A percentile compares a stretch with the other conserved stretches of the same genome.
Evolutionary conservation across 176 grass and related monocot genomes (phyloP).

Genomic region (Paspalum notatum): DNA sequence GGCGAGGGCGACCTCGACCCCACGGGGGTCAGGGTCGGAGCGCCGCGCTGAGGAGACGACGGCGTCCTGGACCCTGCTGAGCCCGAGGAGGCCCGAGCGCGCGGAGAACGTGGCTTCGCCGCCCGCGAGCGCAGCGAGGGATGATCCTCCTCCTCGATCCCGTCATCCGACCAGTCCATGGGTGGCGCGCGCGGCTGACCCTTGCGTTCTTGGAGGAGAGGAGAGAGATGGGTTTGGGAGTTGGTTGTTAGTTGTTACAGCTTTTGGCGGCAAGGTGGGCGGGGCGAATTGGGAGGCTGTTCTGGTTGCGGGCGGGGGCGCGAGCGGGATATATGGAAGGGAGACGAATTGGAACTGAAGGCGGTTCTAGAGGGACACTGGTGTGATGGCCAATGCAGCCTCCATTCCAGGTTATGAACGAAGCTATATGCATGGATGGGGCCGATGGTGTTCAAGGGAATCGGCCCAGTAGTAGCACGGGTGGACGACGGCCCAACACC

Average conservation of each 20-base stretch:
- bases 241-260: neutral
- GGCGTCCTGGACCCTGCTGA: neutral
- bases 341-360: neutral
- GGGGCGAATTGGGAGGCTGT: neutral
- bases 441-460: too few relatives aligned
- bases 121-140: neutral
- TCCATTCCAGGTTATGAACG: too few relatives aligned
- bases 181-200: constrained; percentile 4
- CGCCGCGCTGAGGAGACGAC: constrained; percentile 21
- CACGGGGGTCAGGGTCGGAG: too few relatives aligned
- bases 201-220: constrained; percentile 29
- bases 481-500: too few relatives aligned
- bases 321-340: too few relatives aligned
- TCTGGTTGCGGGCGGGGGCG: too few relatives aligned
- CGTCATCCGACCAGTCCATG: constrained; percentile 43
- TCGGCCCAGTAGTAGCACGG: too few relatives aligned
- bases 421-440: too few relatives aligned
- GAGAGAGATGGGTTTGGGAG: neutral
- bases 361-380: too few relatives aligned
- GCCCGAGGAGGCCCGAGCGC: neutral
- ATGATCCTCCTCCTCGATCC: constrained; percentile 16
- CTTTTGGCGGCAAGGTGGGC: constrained; percentile 41
- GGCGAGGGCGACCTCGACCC: constrained; percentile 1
- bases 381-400: too few relatives aligned
- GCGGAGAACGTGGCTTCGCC: neutral